Percentiles rank a stretch among this genome's conserved stretches.
Evolutionary conservation across 768 basidiomycete species (phyloP).

Genomic region (Mycena belliarum): DNA sequence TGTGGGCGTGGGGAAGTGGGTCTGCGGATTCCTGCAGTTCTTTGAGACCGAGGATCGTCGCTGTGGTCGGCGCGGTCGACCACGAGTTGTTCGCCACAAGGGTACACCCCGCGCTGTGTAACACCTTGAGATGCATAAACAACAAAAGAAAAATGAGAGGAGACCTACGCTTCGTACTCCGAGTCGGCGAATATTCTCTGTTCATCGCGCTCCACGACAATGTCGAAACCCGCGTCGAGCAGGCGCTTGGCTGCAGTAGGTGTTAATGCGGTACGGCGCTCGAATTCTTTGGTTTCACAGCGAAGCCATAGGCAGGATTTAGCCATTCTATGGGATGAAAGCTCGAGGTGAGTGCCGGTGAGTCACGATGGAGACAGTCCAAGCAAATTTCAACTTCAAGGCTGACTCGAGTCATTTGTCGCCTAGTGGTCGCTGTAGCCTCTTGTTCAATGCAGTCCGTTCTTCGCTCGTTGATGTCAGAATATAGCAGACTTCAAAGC

Average conservation of each 20-base stretch:
- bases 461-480: too few species aligned
- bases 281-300: conserved; percentile 96
- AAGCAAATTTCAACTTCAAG: too few species aligned
- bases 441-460: too few species aligned
- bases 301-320: conserved; percentile 81
- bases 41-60: conserved; percentile 93
- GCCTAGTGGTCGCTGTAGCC: too few species aligned
- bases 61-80: conserved; percentile 71
- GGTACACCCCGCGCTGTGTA: conserved; percentile 87
- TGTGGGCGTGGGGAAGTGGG: conserved; percentile 90
- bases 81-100: conserved; percentile 88
- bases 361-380: too few species aligned
- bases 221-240: conserved; percentile 86
- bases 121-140: not conserved
- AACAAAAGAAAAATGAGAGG: not conserved
- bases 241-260: conserved; percentile 88
- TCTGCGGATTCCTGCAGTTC: conserved; percentile 83
- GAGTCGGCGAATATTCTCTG: conserved; percentile 93
- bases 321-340: conserved; percentile 42
- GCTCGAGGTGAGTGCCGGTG: too few species aligned
- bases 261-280: conserved; percentile 89
- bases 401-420: too few species aligned
- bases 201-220: conserved; percentile 89
- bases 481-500: too few species aligned
- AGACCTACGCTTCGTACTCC: conserved; percentile 87